These are phyloP conservation scores for Penicillium tannophilum DNA, from an alignment of 495 filamentous ascomycete genomes.

Conservation along the genomic window DNA sequence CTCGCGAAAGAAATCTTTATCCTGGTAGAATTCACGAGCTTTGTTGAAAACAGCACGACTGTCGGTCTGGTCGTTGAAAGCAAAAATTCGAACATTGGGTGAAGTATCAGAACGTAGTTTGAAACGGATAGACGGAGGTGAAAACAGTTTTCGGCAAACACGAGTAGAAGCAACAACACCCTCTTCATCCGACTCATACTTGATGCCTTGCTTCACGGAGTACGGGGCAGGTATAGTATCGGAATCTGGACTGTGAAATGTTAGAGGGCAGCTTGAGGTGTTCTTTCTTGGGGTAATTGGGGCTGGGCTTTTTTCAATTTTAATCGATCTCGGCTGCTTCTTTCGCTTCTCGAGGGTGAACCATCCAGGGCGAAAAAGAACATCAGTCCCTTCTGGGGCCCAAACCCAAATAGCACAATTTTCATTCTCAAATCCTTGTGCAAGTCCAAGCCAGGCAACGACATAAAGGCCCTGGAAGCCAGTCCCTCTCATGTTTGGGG, in stretches of 20 bases:
- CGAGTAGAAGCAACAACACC: not conserved
- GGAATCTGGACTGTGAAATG: not conserved
- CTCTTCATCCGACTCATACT: not conserved
- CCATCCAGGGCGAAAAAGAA: not conserved
- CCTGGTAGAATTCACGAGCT: constrained; percentile 23
- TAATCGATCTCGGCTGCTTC: not conserved
- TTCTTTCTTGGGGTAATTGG: not conserved
- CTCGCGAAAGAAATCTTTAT: not conserved
- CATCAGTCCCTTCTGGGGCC: not conserved
- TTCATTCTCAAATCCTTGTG: not conserved
- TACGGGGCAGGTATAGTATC: not conserved
- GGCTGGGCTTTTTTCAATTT: not conserved
- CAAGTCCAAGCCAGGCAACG: not conserved
- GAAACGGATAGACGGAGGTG: constrained; percentile 3
- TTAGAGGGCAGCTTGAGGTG: not conserved
- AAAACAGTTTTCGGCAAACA: not conserved
- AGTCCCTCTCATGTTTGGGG: not conserved
- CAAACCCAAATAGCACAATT: not conserved
- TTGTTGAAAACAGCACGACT: constrained; percentile 23
- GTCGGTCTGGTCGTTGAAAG: constrained; percentile 14
- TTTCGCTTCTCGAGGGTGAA: not conserved
- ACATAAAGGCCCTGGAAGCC: not conserved
- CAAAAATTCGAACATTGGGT: constrained; percentile 12
- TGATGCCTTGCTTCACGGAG: not conserved
- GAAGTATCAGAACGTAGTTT: constrained; percentile 10